Percentiles rank a stretch among this genome's conserved stretches.
These are phyloP conservation scores for Przewalskia tangutica DNA, from an alignment of 257 asterid genomes.

Conservation along the genomic window DNA sequence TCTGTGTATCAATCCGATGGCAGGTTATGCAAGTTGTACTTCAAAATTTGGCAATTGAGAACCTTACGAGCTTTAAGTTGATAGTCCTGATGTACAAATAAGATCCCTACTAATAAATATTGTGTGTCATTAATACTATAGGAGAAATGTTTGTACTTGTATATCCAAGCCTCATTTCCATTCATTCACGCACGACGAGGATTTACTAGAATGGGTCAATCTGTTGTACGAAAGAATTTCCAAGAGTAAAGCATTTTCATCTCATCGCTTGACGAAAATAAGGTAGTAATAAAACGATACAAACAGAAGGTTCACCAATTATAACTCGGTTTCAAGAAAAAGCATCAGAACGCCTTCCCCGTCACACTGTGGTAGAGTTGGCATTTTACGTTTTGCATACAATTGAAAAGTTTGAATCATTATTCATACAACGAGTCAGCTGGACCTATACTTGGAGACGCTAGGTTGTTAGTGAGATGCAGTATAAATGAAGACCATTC, in stretches of 20 bases:
- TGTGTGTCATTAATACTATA: background rate
- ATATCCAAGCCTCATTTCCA: background rate
- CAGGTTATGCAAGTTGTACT: too few species aligned
- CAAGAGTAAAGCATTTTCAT: background rate
- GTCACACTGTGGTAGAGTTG: background rate
- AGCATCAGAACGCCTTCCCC: background rate
- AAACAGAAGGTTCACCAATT: background rate
- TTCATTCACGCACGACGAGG: background rate
- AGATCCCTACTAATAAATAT: background rate
- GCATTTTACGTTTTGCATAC: conserved; percentile 2
- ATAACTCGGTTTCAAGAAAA: background rate
- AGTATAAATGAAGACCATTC: conserved; percentile 21
- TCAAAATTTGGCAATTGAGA: too few species aligned
- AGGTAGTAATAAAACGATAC: background rate
- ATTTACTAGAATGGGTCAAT: background rate
- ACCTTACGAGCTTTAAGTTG: too few species aligned
- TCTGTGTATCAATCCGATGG: too few species aligned
- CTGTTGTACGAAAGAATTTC: background rate
- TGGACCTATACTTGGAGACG: conserved; percentile 2
- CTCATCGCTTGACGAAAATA: background rate
- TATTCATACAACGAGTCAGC: conserved; percentile 13
- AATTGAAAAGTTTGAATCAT: background rate
- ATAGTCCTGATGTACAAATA: too few species aligned
- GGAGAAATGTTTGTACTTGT: background rate
- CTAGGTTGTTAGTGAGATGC: conserved; percentile 9